phyloP scores from a whole-genome alignment of 371 early-diverging fungal genomes.

The Mortierella sp. region DNA sequence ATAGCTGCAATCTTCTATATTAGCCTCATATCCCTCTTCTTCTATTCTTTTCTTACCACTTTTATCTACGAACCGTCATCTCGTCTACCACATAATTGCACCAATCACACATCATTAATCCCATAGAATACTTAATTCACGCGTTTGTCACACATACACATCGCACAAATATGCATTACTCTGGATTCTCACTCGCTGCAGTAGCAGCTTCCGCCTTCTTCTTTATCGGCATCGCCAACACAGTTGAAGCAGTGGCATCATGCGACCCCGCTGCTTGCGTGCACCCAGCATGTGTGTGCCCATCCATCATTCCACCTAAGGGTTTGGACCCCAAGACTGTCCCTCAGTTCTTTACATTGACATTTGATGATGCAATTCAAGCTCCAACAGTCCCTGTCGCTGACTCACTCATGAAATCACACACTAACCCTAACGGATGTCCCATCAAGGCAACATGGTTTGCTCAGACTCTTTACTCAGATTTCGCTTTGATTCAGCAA shows the following conservation, averaged over 20 bases:
- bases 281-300: constrained; percentile 76
- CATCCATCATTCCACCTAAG: constrained; percentile 71
- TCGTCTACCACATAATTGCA: not conserved
- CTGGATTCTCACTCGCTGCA: constrained; percentile 18
- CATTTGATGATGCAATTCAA: constrained; percentile 81
- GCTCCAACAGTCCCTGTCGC: constrained; percentile 55
- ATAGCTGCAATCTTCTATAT: not conserved
- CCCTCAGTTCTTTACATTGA: constrained; percentile 80
- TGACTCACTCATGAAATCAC: constrained; percentile 30
- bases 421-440: constrained; percentile 76
- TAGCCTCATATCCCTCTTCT: not conserved
- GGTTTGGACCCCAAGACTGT: constrained; percentile 67
- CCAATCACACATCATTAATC: not conserved
- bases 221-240: constrained; percentile 7
- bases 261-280: constrained; percentile 77
- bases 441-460: constrained; percentile 75
- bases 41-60: not conserved
- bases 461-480: constrained; percentile 74
- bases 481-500: constrained; percentile 74
- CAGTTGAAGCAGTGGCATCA: constrained; percentile 51
- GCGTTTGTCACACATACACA: not conserved
- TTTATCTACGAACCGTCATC: not conserved
- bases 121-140: too few relatives aligned
- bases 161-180: constrained; percentile 16
- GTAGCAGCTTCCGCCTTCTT: constrained; percentile 20